Conservation (phyloP, 345 rosid genomes). For the Syzygium grande region DNA sequence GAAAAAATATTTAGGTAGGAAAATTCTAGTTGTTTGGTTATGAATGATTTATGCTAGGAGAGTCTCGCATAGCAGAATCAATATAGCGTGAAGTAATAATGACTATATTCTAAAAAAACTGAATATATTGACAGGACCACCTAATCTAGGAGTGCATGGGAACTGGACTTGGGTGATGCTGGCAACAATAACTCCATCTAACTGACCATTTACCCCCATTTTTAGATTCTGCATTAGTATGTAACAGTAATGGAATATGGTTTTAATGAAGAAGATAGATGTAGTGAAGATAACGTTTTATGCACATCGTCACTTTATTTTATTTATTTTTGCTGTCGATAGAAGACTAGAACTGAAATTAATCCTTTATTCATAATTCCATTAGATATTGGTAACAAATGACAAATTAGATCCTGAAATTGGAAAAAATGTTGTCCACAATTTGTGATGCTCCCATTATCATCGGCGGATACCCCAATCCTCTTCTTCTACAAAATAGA, state of each 20-base stretch:
- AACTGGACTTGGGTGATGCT: too few species aligned
- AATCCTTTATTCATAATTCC: background rate
- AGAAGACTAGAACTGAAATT: background rate
- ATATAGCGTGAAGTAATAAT: background rate
- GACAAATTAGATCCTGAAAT: background rate
- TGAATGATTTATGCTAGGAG: background rate
- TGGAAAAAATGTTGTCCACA: background rate
- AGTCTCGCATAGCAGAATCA: background rate
- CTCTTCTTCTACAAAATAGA: background rate
- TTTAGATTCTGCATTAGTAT: background rate
- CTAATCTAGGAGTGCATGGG: background rate
- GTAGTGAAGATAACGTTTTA: background rate
- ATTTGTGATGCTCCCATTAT: background rate
- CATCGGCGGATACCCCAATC: background rate
- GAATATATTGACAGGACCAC: background rate
- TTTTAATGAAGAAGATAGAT: background rate
- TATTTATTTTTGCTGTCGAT: background rate
- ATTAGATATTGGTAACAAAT: background rate
- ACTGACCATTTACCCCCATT: background rate
- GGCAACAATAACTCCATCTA: background rate
- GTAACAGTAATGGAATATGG: background rate
- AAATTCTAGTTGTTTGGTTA: background rate
- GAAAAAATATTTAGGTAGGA: background rate
- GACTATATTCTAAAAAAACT: too few species aligned
- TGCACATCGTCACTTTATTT: background rate